Evolutionary conservation across 148 eudicot species (phyloP).

Genomic region (Spergularia bocconei): DNA sequence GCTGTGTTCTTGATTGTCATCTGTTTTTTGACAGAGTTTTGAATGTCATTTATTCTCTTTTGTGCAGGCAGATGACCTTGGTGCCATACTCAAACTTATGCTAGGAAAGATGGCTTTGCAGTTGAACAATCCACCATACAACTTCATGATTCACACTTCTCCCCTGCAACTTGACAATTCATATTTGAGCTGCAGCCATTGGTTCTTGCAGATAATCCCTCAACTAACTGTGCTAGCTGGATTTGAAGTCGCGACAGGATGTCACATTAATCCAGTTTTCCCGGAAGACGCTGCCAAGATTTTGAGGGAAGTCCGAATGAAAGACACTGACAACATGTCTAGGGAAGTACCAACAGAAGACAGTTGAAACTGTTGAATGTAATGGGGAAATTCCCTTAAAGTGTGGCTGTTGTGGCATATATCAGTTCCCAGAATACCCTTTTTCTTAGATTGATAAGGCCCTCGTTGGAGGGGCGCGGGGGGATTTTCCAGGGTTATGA

Average conservation of each 20-base stretch:
- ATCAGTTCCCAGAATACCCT: no score
- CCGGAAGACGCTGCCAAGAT: slow-evolving; percentile 93
- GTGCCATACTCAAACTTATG: slow-evolving; percentile 73
- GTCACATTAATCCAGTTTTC: slow-evolving; percentile 87
- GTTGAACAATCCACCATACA: slow-evolving; percentile 83
- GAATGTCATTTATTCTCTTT: slow-evolving; percentile 7
- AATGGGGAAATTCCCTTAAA: neutral
- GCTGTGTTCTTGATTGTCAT: no score
- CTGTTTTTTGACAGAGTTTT: no score
- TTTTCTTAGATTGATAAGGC: no score
- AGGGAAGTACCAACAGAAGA: slow-evolving; percentile 20
- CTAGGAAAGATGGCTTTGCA: slow-evolving; percentile 68
- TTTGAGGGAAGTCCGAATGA: slow-evolving; percentile 48
- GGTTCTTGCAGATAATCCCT: slow-evolving; percentile 93
- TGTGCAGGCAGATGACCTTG: slow-evolving; percentile 86
- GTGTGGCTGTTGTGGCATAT: no score
- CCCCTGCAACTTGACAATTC: slow-evolving; percentile 47
- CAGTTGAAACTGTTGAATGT: slow-evolving; percentile 25
- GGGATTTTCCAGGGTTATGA: no score
- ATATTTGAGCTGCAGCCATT: slow-evolving; percentile 56
- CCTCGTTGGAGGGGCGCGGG: no score
- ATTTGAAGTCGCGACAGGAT: slow-evolving; percentile 87
- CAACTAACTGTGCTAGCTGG: slow-evolving; percentile 69
- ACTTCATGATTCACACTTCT: slow-evolving; percentile 82
- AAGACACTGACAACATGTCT: slow-evolving; percentile 8